A percentile compares a stretch with the other conserved stretches of the same genome.
phyloP scores from a whole-genome alignment of 225 moss, liverwort and hornwort genomes.

The Anthoceros angustus region DNA sequence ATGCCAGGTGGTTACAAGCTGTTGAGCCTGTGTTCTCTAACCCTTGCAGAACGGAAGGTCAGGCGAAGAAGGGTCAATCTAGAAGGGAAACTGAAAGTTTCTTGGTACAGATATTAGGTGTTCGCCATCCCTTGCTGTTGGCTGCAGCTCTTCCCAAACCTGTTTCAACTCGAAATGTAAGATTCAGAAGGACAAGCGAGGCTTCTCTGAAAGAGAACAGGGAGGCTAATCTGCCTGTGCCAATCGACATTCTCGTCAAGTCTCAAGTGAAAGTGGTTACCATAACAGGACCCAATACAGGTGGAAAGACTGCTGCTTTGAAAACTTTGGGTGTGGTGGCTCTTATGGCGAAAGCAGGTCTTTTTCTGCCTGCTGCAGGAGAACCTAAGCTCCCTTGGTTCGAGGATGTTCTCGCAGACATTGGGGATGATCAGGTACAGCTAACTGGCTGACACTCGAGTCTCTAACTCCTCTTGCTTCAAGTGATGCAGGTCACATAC shows the following conservation, averaged over 20 bases:
- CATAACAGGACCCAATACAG: conserved; percentile 93
- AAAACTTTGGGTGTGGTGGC: conserved; percentile 87
- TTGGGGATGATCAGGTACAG: conserved; percentile 71
- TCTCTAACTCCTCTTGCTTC: neutral
- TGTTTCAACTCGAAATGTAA: conserved; percentile 17
- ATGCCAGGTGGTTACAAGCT: conserved; percentile 64
- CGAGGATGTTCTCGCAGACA: conserved; percentile 68
- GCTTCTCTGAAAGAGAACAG: neutral
- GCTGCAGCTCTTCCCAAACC: conserved; percentile 46
- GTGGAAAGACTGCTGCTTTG: conserved; percentile 92
- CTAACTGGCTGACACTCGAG: neutral
- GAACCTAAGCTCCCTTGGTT: conserved; percentile 84
- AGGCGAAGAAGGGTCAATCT: neutral
- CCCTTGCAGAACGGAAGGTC: conserved; percentile 5
- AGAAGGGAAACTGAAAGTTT: conserved; percentile 13
- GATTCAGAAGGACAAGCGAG: neutral
- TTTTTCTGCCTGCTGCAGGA: conserved; percentile 69
- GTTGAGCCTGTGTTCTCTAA: conserved; percentile 42
- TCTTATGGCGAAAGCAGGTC: conserved; percentile 92
- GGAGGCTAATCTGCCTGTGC: conserved; percentile 58
- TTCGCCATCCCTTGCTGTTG: conserved; percentile 78
- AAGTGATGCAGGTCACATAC: neutral
- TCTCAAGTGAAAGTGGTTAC: conserved; percentile 70
- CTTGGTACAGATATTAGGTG: conserved; percentile 46
- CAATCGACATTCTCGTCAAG: conserved; percentile 65